Percentiles rank a stretch among this genome's conserved stretches.
These are phyloP conservation scores for Agaricus subrufescens DNA, from an alignment of 768 basidiomycete species.

Conservation along the genomic window DNA sequence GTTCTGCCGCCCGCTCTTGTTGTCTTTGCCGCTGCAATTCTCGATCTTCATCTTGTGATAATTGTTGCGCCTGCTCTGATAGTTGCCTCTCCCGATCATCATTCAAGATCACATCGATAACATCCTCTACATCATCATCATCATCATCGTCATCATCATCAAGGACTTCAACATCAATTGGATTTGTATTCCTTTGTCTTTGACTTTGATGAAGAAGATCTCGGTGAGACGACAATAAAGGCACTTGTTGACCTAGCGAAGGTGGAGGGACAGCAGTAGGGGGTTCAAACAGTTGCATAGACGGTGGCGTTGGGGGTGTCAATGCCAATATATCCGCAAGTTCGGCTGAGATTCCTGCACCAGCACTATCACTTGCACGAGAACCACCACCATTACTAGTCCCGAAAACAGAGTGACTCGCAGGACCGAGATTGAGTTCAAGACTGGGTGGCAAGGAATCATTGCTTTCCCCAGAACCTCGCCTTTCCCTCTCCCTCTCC, in stretches of 20 bases:
- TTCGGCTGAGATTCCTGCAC: too few species aligned
- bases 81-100: too few species aligned
- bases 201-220: not conserved
- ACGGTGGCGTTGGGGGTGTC: not conserved
- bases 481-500: too few species aligned
- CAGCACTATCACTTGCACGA: not conserved
- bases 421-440: not conserved
- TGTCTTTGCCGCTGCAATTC: not conserved
- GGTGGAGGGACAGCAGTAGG: not conserved
- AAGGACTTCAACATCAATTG: too few species aligned
- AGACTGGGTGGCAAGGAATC: slow-evolving; percentile 1
- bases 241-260: not conserved
- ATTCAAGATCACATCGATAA: too few species aligned
- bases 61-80: too few species aligned
- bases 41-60: too few species aligned
- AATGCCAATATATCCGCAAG: not conserved
- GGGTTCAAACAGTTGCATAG: not conserved
- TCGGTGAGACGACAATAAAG: not conserved
- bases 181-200: too few species aligned
- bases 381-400: not conserved
- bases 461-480: not conserved
- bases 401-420: not conserved
- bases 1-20: not conserved
- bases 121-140: too few species aligned
- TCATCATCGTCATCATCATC: too few species aligned